Evolutionary conservation across 106 monocot species (phyloP).

Genomic region (Amphibolis antarctica): DNA sequence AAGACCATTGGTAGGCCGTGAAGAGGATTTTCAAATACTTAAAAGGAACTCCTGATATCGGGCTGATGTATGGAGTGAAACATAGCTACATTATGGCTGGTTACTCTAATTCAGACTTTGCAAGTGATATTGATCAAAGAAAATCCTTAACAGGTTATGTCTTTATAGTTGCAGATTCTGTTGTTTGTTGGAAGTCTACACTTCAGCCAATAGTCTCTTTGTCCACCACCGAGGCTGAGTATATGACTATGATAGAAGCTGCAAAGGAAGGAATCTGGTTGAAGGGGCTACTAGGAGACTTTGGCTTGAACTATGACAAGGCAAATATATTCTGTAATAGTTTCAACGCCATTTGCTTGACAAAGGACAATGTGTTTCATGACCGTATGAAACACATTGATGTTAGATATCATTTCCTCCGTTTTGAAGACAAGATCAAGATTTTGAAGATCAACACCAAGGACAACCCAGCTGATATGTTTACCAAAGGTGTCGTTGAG

Average conservation of each 20-base stretch:
- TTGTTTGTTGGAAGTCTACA: background rate
- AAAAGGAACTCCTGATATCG: background rate
- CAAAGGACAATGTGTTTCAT: background rate
- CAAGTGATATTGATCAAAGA: background rate
- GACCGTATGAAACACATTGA: background rate
- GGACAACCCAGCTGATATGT: background rate
- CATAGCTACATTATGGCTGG: background rate
- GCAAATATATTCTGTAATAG: background rate
- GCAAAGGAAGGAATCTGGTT: conserved; percentile 2
- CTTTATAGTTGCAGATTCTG: background rate
- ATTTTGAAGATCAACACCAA: background rate
- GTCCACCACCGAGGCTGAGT: background rate
- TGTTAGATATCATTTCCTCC: background rate
- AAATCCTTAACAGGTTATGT: background rate
- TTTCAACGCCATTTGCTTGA: background rate
- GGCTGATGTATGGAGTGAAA: background rate
- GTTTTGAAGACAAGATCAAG: background rate
- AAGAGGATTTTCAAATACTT: background rate
- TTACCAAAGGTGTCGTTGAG: background rate
- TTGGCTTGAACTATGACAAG: background rate
- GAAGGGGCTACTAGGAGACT: conserved; percentile 1
- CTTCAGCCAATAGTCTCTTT: conserved; percentile 1
- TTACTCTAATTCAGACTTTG: no score
- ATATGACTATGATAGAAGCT: background rate
- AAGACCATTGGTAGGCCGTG: background rate